These are phyloP conservation scores for Asterella californica DNA, from an alignment of 225 moss, liverwort and hornwort species.

Conservation along the genomic window DNA sequence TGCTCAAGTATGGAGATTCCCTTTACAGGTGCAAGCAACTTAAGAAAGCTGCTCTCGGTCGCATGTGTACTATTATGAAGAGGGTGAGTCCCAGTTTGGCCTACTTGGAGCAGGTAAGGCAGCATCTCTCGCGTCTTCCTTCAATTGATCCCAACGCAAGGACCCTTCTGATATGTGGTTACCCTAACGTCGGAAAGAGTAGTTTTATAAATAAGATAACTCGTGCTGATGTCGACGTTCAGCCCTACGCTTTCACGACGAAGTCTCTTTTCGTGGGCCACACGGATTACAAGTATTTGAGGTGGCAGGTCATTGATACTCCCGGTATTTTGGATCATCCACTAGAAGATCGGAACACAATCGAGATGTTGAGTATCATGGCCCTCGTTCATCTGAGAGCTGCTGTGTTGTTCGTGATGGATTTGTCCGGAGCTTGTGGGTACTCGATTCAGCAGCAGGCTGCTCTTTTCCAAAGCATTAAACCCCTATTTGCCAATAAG, in stretches of 20 bases:
- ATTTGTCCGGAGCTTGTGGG: constrained; percentile 89
- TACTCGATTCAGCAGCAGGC: constrained; percentile 89
- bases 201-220: constrained; percentile 99
- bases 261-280: constrained; percentile 97
- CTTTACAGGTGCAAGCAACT: constrained; percentile 97
- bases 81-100: constrained; percentile 86
- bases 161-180: constrained; percentile 89
- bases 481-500: constrained; percentile 85
- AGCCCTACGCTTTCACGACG: constrained; percentile 97
- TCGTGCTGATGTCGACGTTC: constrained; percentile 94
- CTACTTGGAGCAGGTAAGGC: constrained; percentile 91
- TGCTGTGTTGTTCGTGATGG: constrained; percentile 87
- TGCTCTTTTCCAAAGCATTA: constrained; percentile 80
- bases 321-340: constrained; percentile 99
- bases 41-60: constrained; percentile 91
- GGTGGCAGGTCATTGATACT: constrained; percentile 99
- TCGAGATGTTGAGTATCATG: constrained; percentile 94
- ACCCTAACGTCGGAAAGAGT: constrained; percentile 98
- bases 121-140: constrained; percentile 95
- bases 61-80: constrained; percentile 95
- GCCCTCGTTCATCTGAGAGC: constrained; percentile 85
- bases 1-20: constrained; percentile 96
- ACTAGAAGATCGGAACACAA: constrained; percentile 88
- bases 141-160: constrained; percentile 95
- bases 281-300: constrained; percentile 97